A percentile compares a stretch with the other conserved stretches of the same genome.
Evolutionary conservation across 345 rosid genomes (phyloP).

Genomic region (Trapa bicornis): DNA sequence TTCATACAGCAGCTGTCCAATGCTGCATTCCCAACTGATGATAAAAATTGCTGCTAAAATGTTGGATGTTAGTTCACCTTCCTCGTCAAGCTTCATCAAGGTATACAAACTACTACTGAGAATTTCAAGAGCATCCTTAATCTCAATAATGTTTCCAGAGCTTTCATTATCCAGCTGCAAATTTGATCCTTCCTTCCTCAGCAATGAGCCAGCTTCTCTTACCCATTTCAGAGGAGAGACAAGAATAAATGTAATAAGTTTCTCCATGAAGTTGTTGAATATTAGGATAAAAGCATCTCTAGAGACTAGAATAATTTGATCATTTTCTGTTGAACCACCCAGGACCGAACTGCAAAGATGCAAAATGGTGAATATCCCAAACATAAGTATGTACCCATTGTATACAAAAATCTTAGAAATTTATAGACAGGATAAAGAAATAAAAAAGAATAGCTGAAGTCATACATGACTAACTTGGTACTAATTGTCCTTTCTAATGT

Average conservation of each 20-base stretch:
- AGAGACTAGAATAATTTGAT: slow-evolving; percentile 40
- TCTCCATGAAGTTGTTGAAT: slow-evolving; percentile 34
- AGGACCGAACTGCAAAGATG: slow-evolving; percentile 53
- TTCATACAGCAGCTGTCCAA: slow-evolving; percentile 24
- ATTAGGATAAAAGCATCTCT: slow-evolving; percentile 40
- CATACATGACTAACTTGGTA: background rate
- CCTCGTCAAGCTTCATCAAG: slow-evolving; percentile 42
- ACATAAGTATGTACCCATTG: background rate
- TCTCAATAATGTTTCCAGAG: slow-evolving; percentile 19
- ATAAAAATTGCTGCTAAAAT: slow-evolving; percentile 49
- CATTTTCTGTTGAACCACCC: slow-evolving; percentile 52
- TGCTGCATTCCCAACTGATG: slow-evolving; percentile 55
- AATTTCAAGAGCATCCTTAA: slow-evolving; percentile 52
- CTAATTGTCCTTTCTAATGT: background rate
- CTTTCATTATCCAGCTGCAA: slow-evolving; percentile 17
- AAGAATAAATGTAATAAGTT: slow-evolving; percentile 37
- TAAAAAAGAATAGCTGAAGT: background rate
- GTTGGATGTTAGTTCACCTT: slow-evolving; percentile 37
- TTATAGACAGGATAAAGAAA: background rate
- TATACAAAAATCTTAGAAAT: background rate
- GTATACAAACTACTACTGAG: slow-evolving; percentile 52
- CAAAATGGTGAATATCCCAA: slow-evolving; percentile 1
- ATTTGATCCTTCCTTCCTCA: slow-evolving; percentile 21
- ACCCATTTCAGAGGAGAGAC: slow-evolving; percentile 54
- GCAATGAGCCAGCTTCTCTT: slow-evolving; percentile 33